Base-by-base conservation (phyloP, 495 filamentous ascomycete genomes). In the Halenospora varia region DNA sequence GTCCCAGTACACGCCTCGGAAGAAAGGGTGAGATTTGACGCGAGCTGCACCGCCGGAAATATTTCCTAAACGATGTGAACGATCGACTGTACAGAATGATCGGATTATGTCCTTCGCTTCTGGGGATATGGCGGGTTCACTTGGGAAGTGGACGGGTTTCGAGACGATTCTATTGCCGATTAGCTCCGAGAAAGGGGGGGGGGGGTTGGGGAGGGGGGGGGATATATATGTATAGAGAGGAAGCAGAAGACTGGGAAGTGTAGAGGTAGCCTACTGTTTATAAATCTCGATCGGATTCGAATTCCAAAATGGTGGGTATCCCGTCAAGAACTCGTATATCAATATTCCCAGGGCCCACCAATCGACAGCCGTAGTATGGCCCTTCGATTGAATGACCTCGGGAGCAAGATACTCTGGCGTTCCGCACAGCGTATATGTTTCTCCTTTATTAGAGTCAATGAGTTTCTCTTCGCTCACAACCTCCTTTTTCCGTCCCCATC, bases 331-430 rank as follows among this genome's bases (percentile, higher is more conserved):
- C 68, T 98, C 94, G 70, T 95, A 97, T 53, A 97, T 90, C 50
- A 98, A 71, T 61, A 98, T 96, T 4, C 94, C 94, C 60, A 97
- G 77, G 6, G 94, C 95, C 94, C 94, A 98, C 94, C 94, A 98
- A 71, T 98, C 94, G n/a, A 98, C 94, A 0, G 94, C 93, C 35
- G 89, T 90, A 25, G 89, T 92, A 67, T 98, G 94, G 13, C 92
- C 92, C 66, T 91, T 93, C 69, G 92, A 95, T 61, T 92, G 88
- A 56, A 98, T 97, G 18, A 97, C 92, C 74, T 98, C 94, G 1
- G 94, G 94, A 2, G 94, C 92, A 18, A 98, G 80, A 70, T 98
- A 98, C 66, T 98, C 94, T 23, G 93, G 94, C 0, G 94, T 98
- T 20, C 94, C 94, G 66, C 94, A 97, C 2, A 97, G 81, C 6